A percentile compares a stretch with the other conserved stretches of the same genome.
Conservation (phyloP, 192 early-diverging fungal species). For the Coemansia asiatica region DNA sequence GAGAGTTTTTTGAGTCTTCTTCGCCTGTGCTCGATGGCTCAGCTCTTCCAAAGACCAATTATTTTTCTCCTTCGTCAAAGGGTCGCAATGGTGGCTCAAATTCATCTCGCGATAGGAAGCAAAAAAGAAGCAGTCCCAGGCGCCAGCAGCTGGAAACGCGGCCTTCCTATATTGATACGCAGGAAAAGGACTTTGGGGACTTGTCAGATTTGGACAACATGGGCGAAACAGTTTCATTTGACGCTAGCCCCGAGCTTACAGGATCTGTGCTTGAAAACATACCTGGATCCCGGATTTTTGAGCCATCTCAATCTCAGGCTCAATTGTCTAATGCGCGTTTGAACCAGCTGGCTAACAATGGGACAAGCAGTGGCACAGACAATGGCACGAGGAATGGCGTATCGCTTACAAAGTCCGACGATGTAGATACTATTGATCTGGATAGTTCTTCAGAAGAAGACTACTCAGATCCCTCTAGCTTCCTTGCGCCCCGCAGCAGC, state of each 20-base stretch:
- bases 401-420: neutral
- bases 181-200: neutral
- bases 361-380: neutral
- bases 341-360: neutral
- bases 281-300: neutral
- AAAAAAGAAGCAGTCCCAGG: slow-evolving; percentile 2
- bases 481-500: neutral
- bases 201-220: neutral
- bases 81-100: neutral
- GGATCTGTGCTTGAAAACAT: neutral
- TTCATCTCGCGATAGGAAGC: neutral
- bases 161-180: neutral
- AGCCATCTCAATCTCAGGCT: neutral
- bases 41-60: neutral
- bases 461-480: slow-evolving; percentile 16
- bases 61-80: neutral
- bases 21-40: neutral
- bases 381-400: neutral
- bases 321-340: too few relatives aligned
- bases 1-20: slow-evolving; percentile 4
- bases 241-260: neutral
- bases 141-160: neutral
- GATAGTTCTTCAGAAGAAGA: slow-evolving; percentile 14
- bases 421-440: neutral
- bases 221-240: neutral